Base-by-base conservation (phyloP, 2,329 filamentous ascomycete genomes). In the Neonectria sp. region DNA sequence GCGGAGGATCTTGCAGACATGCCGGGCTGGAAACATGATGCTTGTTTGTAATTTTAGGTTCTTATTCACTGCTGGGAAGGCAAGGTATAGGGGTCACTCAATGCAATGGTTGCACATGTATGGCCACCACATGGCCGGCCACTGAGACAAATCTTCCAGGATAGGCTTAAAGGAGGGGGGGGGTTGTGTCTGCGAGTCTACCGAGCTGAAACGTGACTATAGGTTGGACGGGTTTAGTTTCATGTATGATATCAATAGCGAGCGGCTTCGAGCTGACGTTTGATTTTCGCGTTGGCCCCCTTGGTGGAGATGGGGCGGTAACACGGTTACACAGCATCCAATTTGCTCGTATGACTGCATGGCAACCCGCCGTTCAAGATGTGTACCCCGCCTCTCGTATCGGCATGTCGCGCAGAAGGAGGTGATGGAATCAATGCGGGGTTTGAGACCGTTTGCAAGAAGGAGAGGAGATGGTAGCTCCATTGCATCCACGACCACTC, bases 11-110 rank as follows among this genome's bases (percentile, higher is more conserved):
- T 65, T 12, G 51, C 40, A 5, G 57, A 60, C 17, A 60, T 60
- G 63, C 49, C 57, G 27, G 63, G 63, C 33, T 65, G 63, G 57
- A 65, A 55, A 1, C 56, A 65, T 51, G 63, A 55, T 55, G 4
- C 4, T 21, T 17, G 5, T 17, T 37, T 6, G 35, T 37, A 17
- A 6, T 5, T 15, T 37, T 21, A 21, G 15, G 12, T 37, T 11
- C 1, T 33, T 11, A 33, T 11, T 33, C 11, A 8, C 4, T 33
- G 8, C 8, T 11, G 9, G 31, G 31, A 11, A 33, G 31, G 31
- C 31, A 33, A 33, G 9, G 31, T 33, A 33, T 21, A 2, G 21
- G 21, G 21, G 21, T 43, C 40, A 21, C 40, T 21, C 17, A 45
- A 45, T 45, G 9, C 17, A 45, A 45, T 17, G 40, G 40, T 21